Conservation (phyloP, 179 eudicot species). For the Drosera spatulata region DNA sequence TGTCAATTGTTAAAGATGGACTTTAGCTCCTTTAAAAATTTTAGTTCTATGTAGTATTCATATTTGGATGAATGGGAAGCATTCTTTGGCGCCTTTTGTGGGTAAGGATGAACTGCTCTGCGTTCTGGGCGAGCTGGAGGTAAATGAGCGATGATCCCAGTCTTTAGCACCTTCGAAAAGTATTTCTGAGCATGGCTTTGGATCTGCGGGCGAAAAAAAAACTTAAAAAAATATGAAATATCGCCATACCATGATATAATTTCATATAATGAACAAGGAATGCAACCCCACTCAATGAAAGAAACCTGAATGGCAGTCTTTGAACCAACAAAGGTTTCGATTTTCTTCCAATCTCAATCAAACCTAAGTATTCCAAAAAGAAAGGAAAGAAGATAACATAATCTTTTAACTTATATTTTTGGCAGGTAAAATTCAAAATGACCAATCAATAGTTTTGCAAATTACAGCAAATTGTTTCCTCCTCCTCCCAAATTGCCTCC, state of each 20-base stretch:
- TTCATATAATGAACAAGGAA: background rate
- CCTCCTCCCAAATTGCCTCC: too few species aligned
- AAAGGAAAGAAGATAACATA: slow-evolving; percentile 1
- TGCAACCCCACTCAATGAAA: background rate
- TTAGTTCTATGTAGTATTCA: background rate
- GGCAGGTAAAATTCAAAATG: too few species aligned
- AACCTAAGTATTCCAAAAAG: slow-evolving; percentile 42
- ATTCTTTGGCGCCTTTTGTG: slow-evolving; percentile 1
- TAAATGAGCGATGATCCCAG: slow-evolving; percentile 77
- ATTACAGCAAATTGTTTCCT: too few species aligned
- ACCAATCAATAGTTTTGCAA: too few species aligned
- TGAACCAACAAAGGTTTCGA: slow-evolving; percentile 94
- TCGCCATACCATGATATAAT: too few species aligned
- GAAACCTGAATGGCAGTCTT: slow-evolving; percentile 96
- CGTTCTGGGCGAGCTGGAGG: slow-evolving; percentile 94
- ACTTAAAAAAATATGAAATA: background rate
- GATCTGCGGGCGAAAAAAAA: slow-evolving; percentile 39
- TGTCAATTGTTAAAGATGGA: slow-evolving; percentile 13
- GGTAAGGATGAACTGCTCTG: slow-evolving; percentile 41
- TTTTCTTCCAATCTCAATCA: slow-evolving; percentile 98
- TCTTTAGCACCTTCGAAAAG: slow-evolving; percentile 87
- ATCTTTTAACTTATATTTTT: background rate
- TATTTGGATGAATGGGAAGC: background rate
- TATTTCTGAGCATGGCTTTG: slow-evolving; percentile 97
- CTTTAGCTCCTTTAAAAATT: slow-evolving; percentile 4